These are phyloP conservation scores for Heteromeles arbutifolia DNA, from an alignment of 306 rosid species.

Conservation along the genomic window DNA sequence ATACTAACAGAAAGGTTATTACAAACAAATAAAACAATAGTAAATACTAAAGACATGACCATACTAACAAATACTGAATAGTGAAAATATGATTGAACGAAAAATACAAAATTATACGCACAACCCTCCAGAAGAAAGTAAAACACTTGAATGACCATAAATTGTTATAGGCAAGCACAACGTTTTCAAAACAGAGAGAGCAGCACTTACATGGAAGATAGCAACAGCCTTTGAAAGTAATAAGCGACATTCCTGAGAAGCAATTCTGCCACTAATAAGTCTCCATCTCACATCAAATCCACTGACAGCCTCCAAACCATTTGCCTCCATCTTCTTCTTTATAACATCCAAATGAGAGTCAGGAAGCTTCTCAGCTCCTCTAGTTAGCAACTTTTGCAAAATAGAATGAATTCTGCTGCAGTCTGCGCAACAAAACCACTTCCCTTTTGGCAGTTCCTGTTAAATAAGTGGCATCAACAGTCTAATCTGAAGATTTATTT, in stretches of 20 bases:
- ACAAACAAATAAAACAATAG: neutral
- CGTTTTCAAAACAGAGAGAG: conserved; percentile 2
- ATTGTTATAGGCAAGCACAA: neutral
- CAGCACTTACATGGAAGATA: conserved; percentile 68
- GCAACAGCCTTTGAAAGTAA: conserved; percentile 79
- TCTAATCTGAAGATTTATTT: conserved; percentile 13
- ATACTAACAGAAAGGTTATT: neutral
- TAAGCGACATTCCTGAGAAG: conserved; percentile 76
- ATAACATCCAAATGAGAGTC: conserved; percentile 59
- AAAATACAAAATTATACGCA: neutral
- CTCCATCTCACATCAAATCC: conserved; percentile 84
- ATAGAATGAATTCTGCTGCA: conserved; percentile 74
- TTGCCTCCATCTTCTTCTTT: conserved; percentile 63
- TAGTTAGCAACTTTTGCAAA: conserved; percentile 57
- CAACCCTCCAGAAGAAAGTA: neutral
- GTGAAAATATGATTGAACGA: neutral
- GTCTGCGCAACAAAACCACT: conserved; percentile 86
- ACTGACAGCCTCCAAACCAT: conserved; percentile 37
- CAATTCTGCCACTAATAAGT: conserved; percentile 80
- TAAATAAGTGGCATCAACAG: conserved; percentile 10
- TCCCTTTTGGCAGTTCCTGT: conserved; percentile 93
- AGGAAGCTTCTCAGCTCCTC: conserved; percentile 72
- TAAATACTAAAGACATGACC: neutral
- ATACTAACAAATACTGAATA: neutral
- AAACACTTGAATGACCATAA: neutral